Percentiles rank a stretch among this genome's conserved stretches.
phyloP scores from a whole-genome alignment of 2,329 filamentous ascomycete genomes.

The Colletotrichum tropicicola region DNA sequence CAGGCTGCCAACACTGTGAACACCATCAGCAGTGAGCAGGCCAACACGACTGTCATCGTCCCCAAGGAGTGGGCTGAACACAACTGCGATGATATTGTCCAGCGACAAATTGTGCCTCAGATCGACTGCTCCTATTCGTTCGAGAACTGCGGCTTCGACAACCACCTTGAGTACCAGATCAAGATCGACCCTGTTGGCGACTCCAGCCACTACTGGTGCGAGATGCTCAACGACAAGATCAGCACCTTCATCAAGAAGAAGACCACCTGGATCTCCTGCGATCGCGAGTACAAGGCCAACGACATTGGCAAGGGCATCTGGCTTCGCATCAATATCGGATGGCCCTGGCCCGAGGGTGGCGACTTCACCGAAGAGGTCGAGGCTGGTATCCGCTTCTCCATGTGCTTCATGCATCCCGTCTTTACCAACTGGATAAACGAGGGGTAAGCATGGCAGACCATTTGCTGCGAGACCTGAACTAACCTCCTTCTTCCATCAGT shows the following conservation, averaged over 20 bases:
- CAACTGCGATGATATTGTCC: conserved; percentile 4
- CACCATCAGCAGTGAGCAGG: no score
- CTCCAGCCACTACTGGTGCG: conserved; percentile 13
- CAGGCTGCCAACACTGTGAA: no score
- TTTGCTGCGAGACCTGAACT: background rate
- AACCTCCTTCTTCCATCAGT: background rate
- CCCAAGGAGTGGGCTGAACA: background rate
- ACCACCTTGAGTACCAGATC: conserved; percentile 20
- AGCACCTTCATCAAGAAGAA: background rate
- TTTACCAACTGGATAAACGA: conserved; percentile 14
- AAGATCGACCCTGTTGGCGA: conserved; percentile 10
- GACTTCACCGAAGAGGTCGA: conserved; percentile 9
- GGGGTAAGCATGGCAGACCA: background rate
- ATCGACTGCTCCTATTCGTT: conserved; percentile 20
- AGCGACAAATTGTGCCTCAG: conserved; percentile 3
- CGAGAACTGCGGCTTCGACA: conserved; percentile 17
- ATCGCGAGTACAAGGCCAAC: background rate
- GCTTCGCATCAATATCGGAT: background rate
- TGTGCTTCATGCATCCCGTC: background rate
- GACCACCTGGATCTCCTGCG: background rate
- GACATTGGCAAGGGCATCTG: conserved; percentile 11
- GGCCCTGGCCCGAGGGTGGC: background rate
- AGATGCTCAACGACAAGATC: background rate
- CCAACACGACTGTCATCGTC: no score
- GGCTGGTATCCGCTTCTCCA: background rate